These are phyloP conservation scores for Pythium utonaiense DNA, from an alignment of 352 stramenopile genomes.

Conservation along the genomic window DNA sequence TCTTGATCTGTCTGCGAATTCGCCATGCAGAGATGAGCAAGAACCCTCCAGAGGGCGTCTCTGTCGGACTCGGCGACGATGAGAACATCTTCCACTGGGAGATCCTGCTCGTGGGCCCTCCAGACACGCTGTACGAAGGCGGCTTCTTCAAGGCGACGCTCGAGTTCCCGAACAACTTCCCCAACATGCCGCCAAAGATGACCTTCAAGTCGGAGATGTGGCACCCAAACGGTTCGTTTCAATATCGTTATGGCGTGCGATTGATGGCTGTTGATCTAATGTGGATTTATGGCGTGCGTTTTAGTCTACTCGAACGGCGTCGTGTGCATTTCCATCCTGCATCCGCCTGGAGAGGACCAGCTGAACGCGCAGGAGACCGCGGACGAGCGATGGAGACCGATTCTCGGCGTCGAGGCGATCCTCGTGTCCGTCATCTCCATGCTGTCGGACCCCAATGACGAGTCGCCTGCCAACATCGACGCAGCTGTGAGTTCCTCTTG, in stretches of 20 bases:
- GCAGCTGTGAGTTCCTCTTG: conserved; percentile 78
- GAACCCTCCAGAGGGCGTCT: conserved; percentile 98
- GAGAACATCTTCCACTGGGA: conserved; percentile 99
- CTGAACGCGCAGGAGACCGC: conserved; percentile 98
- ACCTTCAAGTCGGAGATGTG: conserved; percentile 99
- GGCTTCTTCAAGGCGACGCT: conserved; percentile 98
- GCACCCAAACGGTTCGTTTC: conserved; percentile 94
- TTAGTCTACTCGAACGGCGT: conserved; percentile 97
- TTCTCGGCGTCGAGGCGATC: conserved; percentile 95
- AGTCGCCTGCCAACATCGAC: conserved; percentile 99
- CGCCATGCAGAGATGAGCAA: conserved; percentile 92
- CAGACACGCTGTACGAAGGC: conserved; percentile 94
- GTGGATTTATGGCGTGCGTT: conserved; percentile 5
- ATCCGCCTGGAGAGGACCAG: conserved; percentile 97
- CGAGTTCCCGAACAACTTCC: conserved; percentile 97
- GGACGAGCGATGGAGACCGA: conserved; percentile 98
- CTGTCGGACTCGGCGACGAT: conserved; percentile 96
- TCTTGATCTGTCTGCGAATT: background rate
- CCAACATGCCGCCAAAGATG: conserved; percentile 98
- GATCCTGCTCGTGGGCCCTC: conserved; percentile 96
- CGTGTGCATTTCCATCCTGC: conserved; percentile 99
- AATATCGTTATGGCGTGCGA: no score
- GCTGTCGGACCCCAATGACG: conserved; percentile 99
- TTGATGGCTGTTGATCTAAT: background rate
- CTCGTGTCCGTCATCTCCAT: conserved; percentile 98